Evolutionary conservation across 164 flowering plant species (phyloP).

Genomic region (Berberis vulgaris): DNA sequence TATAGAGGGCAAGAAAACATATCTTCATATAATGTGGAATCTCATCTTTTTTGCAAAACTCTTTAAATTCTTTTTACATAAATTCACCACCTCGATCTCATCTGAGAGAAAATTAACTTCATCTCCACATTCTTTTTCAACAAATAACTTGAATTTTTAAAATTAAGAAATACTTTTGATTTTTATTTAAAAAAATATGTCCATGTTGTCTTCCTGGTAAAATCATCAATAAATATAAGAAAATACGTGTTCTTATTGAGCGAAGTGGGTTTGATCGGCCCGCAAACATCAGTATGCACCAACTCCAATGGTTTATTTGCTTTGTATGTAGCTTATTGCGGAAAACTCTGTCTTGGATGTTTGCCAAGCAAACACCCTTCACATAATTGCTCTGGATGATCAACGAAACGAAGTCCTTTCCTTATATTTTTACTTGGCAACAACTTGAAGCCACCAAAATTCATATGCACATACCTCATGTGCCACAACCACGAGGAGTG

Average conservation of each 20-base stretch:
- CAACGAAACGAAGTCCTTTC: background rate
- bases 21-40: background rate
- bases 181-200: slow-evolving; percentile 5
- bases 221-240: slow-evolving; percentile 4
- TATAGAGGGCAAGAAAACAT: too few species aligned
- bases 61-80: background rate
- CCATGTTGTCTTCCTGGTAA: background rate
- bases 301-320: background rate
- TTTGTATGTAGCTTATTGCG: background rate
- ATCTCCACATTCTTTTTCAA: slow-evolving; percentile 1
- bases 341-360: background rate
- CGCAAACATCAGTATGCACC: slow-evolving; percentile 7
- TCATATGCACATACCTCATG: slow-evolving; percentile 4
- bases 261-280: background rate
- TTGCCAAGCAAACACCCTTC: background rate
- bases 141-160: background rate
- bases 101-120: background rate
- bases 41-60: background rate
- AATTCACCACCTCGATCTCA: slow-evolving; percentile 3
- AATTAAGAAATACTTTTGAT: background rate
- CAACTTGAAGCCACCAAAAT: slow-evolving; percentile 6
- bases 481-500: slow-evolving; percentile 9
- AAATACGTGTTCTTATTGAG: slow-evolving; percentile 3
- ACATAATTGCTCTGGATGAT: slow-evolving; percentile 2
- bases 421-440: slow-evolving; percentile 1